These are phyloP conservation scores for Lyophyllum decastes DNA, from an alignment of 768 basidiomycete genomes.

Conservation along the genomic window DNA sequence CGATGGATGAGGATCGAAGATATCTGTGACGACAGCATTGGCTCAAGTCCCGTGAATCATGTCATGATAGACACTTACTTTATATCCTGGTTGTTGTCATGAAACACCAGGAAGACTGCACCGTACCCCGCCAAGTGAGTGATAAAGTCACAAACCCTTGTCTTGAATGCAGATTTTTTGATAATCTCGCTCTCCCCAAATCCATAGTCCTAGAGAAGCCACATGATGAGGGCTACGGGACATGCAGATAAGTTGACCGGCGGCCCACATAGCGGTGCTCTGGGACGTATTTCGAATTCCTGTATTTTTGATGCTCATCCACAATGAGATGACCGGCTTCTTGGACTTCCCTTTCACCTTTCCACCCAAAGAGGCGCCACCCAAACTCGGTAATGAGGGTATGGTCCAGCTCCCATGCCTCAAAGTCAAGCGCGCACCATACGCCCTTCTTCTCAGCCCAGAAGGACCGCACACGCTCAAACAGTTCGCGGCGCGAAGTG, in stretches of 20 bases:
- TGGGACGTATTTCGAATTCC: conserved; percentile 64
- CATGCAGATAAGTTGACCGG: background rate
- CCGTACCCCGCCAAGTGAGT: conserved; percentile 40
- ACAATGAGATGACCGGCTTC: conserved; percentile 65
- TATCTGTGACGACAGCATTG: conserved; percentile 40
- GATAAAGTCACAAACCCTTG: conserved; percentile 50
- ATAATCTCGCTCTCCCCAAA: conserved; percentile 67
- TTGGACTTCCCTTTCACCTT: conserved; percentile 46
- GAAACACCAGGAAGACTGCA: conserved; percentile 79
- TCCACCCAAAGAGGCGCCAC: conserved; percentile 65
- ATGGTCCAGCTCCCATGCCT: conserved; percentile 82
- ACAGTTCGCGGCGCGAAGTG: conserved; percentile 56
- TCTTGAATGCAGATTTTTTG: conserved; percentile 50
- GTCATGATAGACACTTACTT: conserved; percentile 45
- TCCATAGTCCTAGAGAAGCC: conserved; percentile 51
- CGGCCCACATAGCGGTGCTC: conserved; percentile 57
- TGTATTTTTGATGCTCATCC: conserved; percentile 56
- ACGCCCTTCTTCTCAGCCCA: conserved; percentile 66
- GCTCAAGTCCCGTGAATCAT: background rate
- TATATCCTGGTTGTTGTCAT: conserved; percentile 77
- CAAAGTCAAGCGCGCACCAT: conserved; percentile 83
- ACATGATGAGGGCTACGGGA: background rate
- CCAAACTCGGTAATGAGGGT: conserved; percentile 80
- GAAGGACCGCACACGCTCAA: conserved; percentile 66
- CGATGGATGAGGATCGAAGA: conserved; percentile 50